A percentile compares a stretch with the other conserved stretches of the same genome.
These are phyloP conservation scores for Pilaira anomala DNA, from an alignment of 192 early-diverging fungal genomes.

Conservation along the genomic window DNA sequence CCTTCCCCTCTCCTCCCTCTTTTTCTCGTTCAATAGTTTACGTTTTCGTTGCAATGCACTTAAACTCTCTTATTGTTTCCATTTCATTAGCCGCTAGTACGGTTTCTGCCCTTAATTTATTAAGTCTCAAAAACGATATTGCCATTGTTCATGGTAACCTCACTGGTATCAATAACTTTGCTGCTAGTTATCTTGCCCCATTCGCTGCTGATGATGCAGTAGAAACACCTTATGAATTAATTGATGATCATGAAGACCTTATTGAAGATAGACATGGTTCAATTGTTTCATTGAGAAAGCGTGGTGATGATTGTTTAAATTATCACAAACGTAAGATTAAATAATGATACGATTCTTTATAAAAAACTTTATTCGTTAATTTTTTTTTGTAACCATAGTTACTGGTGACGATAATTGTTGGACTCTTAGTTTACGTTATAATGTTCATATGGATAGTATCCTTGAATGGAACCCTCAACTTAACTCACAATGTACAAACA, in stretches of 20 bases:
- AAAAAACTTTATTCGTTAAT: not conserved
- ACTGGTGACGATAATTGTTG: slow-evolving; percentile 21
- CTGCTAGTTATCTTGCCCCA: slow-evolving; percentile 10
- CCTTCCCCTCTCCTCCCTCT: not conserved
- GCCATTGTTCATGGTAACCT: slow-evolving; percentile 2
- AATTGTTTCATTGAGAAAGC: slow-evolving; percentile 10
- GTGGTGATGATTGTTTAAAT: slow-evolving; percentile 16
- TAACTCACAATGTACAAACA: slow-evolving; percentile 27
- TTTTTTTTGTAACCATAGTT: slow-evolving; percentile 14
- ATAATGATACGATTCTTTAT: not conserved
- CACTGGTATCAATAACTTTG: not conserved
- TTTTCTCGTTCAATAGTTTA: not conserved
- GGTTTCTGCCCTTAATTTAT: not conserved
- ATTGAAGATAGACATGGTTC: not conserved
- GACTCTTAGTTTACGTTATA: slow-evolving; percentile 8
- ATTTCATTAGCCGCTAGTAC: slow-evolving; percentile 3
- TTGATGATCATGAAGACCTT: slow-evolving; percentile 18
- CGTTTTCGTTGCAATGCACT: too few species aligned
- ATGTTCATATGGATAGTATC: slow-evolving; percentile 8
- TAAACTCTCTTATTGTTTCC: not conserved
- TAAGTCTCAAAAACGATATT: not conserved
- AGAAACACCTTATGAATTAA: slow-evolving; percentile 15
- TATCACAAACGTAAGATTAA: slow-evolving; percentile 19
- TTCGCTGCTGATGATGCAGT: slow-evolving; percentile 12
- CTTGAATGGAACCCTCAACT: slow-evolving; percentile 24